Base-by-base conservation (phyloP, 768 basidiomycete species). In the Boletus patriciae region DNA sequence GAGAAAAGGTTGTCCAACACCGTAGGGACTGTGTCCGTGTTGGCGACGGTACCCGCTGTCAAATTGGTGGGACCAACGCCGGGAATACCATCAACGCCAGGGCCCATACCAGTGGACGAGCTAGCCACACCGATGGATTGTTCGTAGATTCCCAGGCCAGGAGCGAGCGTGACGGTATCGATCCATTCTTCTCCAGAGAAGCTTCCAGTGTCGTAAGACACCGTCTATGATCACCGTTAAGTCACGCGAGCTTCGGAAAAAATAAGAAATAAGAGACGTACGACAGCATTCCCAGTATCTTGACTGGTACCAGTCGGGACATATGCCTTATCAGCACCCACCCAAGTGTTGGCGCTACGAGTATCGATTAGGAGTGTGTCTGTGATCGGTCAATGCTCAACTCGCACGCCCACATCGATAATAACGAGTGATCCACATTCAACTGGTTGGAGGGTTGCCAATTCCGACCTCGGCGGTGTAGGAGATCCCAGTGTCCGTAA, bases 1-100 rank as follows among this genome's bases (percentile, higher is more conserved):
- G 27, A 41, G 51, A 47, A 55, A 1, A 76, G 70, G 53, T 71
- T 76, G 64, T 76, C 71, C 13, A 53, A 60, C 13, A 77, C 73
- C 3, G 76, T 77, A 12, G 74, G 70, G 16, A 72, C 62, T 4
- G 18, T 21, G 4, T 23, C 3, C 19, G 48, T 46, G 21, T 59
- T 48, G 23, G 15, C 45, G 15, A 68, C 48, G 5, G 62, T 67
- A 38, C 63, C 72, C 1, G 40, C 4, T 1, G 76, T 76, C 31
- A 78, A 59, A 50, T 65, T 69, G 15, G 45, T 46, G 16, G 77
- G 77, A 8, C 76, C 70, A 11, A 62, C 37, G 66, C 78, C 62
- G n/a, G 78, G 67, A 52, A 78, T 73, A 13, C 78, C 78, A 48
- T 78, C 75, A n/a, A 77, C 60, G 2, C 55, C 63, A 9, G n/a